These are phyloP conservation scores for Ophiostoma australiae DNA, from an alignment of 2,329 filamentous ascomycete species.

Conservation along the genomic window DNA sequence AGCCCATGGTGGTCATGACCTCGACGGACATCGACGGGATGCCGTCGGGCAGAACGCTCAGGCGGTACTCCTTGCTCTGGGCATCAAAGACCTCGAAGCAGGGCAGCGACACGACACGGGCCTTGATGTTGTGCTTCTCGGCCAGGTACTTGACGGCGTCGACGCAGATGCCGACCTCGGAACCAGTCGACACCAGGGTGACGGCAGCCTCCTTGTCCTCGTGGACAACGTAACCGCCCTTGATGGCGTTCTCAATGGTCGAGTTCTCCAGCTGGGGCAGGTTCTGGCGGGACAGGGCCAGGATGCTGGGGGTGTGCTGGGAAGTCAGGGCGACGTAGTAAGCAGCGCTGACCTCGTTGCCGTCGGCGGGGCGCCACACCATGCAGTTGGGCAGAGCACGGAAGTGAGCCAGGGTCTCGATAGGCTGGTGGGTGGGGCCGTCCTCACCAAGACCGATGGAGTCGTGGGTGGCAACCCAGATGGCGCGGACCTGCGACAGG, in stretches of 20 bases:
- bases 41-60: slow-evolving; percentile 87
- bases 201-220: slow-evolving; percentile 79
- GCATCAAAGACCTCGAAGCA: slow-evolving; percentile 96
- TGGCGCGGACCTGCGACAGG: slow-evolving; percentile 81
- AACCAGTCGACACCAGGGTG: slow-evolving; percentile 91
- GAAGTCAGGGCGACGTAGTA: slow-evolving; percentile 94
- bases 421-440: slow-evolving; percentile 96
- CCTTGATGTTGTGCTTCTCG: slow-evolving; percentile 80
- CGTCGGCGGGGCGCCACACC: slow-evolving; percentile 98
- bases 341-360: slow-evolving; percentile 95
- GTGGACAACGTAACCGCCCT: slow-evolving; percentile 89
- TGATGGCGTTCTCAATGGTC: slow-evolving; percentile 78
- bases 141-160: slow-evolving; percentile 88
- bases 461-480: slow-evolving; percentile 98
- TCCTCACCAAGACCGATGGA: slow-evolving; percentile 99
- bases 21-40: slow-evolving; percentile 91
- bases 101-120: slow-evolving; percentile 90
- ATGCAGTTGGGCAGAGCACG: slow-evolving; percentile 97
- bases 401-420: slow-evolving; percentile 97
- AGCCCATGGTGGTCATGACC: slow-evolving; percentile 94
- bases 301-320: slow-evolving; percentile 83
- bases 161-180: slow-evolving; percentile 88
- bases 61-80: slow-evolving; percentile 90
- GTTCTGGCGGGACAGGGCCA: slow-evolving; percentile 96
- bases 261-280: slow-evolving; percentile 95